phyloP scores from a whole-genome alignment of 2,329 filamentous ascomycete species.

The Talaromyces sp. region DNA sequence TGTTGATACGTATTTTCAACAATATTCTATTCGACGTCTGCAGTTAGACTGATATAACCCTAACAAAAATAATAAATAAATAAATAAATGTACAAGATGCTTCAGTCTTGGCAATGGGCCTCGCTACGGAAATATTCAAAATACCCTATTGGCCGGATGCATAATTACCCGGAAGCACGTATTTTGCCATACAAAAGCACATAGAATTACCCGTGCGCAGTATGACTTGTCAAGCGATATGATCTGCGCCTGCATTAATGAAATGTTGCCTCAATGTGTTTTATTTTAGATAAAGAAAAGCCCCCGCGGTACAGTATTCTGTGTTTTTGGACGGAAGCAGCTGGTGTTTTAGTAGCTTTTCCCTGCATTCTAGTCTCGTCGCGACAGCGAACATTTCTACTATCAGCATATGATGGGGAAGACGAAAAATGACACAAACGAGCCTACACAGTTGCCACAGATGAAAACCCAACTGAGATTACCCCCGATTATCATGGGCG shows the following conservation, averaged over 20 bases:
- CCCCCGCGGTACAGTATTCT: too few species aligned
- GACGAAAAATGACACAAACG: neutral
- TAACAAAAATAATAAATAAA: neutral
- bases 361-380: neutral
- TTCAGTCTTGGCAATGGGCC: constrained; percentile 14
- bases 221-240: neutral
- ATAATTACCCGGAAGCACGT: neutral
- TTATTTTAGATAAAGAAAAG: neutral
- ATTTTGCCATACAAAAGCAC: neutral
- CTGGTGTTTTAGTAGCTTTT: too few species aligned
- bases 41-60: too few species aligned
- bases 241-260: neutral
- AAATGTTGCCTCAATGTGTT: neutral
- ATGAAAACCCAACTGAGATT: neutral
- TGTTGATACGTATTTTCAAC: neutral
- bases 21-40: too few species aligned
- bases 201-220: neutral
- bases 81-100: neutral
- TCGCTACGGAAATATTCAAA: constrained; percentile 26
- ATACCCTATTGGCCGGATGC: constrained; percentile 12
- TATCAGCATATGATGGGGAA: neutral
- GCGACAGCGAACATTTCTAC: neutral
- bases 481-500: neutral
- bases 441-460: too few species aligned
- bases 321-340: too few species aligned